Conservation (phyloP, 2,329 filamentous ascomycete genomes). For the Gaeumannomyces tritici region DNA sequence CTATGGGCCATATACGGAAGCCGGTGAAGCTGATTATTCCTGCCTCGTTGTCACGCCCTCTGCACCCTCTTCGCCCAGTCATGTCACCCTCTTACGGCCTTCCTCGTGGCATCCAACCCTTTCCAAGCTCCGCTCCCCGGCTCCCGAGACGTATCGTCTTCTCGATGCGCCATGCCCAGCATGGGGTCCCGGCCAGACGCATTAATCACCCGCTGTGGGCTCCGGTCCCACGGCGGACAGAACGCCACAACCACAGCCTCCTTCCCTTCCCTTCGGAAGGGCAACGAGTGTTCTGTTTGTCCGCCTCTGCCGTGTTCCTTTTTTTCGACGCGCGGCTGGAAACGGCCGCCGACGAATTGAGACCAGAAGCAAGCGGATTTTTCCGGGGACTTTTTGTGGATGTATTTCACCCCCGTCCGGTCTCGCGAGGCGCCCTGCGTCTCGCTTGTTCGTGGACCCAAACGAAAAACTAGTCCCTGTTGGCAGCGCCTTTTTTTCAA, state of each 20-base stretch:
- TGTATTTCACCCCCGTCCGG: constrained; percentile 75
- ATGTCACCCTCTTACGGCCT: constrained; percentile 7
- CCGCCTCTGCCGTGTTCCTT: not conserved
- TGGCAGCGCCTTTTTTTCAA: constrained; percentile 58
- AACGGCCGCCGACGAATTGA: not conserved
- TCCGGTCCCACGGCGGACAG: constrained; percentile 27
- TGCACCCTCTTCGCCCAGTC: constrained; percentile 24
- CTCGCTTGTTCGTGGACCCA: constrained; percentile 15
- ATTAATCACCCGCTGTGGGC: constrained; percentile 41
- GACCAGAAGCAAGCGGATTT: not conserved
- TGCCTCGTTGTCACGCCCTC: constrained; percentile 32
- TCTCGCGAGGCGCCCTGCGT: constrained; percentile 1
- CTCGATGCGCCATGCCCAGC: constrained; percentile 29
- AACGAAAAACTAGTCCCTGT: constrained; percentile 89
- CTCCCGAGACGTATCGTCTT: constrained; percentile 19
- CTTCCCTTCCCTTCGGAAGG: not conserved
- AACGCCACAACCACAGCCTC: constrained; percentile 32
- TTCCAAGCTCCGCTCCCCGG: constrained; percentile 13
- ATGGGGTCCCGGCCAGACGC: constrained; percentile 45
- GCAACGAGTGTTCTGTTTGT: not conserved
- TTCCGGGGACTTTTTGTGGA: constrained; percentile 63
- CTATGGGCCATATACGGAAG: constrained; percentile 36
- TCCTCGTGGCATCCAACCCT: constrained; percentile 13
- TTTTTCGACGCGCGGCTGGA: not conserved
- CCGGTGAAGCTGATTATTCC: constrained; percentile 20